These are phyloP conservation scores for Ascochyta rabiei DNA, from an alignment of 2,329 filamentous ascomycete species.

Conservation along the genomic window DNA sequence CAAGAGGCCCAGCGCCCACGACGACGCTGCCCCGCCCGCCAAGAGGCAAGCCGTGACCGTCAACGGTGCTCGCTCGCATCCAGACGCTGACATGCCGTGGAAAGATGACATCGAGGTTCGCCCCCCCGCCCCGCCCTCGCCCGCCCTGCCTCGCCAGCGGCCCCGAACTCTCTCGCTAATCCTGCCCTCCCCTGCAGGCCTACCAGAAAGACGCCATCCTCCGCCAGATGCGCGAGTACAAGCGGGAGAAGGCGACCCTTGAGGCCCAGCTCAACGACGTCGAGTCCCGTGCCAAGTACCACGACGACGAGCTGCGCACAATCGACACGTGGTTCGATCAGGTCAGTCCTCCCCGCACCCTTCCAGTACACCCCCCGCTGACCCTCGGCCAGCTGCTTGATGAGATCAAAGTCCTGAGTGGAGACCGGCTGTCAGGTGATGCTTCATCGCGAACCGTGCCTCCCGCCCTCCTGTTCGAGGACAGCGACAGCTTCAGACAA, in stretches of 20 bases:
- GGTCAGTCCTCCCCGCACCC: conserved; percentile 59
- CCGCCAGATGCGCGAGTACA: conserved; percentile 97
- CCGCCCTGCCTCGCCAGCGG: conserved; percentile 24
- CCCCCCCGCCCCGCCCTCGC: conserved; percentile 45
- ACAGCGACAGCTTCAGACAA: conserved; percentile 70
- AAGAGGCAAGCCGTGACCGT: conserved; percentile 80
- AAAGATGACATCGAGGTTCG: conserved; percentile 77
- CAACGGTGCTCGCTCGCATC: conserved; percentile 74
- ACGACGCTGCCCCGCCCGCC: conserved; percentile 84
- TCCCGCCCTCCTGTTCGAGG: conserved; percentile 61
- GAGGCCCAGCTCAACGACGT: conserved; percentile 83
- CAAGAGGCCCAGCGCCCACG: conserved; percentile 87
- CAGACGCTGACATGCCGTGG: conserved; percentile 71
- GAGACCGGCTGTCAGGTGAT: conserved; percentile 39
- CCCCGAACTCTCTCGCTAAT: conserved; percentile 41
- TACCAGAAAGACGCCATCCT: conserved; percentile 96
- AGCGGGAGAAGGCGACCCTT: conserved; percentile 81
- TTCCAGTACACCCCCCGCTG: conserved; percentile 25
- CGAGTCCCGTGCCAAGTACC: conserved; percentile 76
- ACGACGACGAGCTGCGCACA: conserved; percentile 90
- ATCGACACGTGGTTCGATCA: conserved; percentile 95
- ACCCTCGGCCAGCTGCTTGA: conserved; percentile 52
- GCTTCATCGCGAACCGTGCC: conserved; percentile 51
- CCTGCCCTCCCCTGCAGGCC: conserved; percentile 60
- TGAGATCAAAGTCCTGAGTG: conserved; percentile 54